A percentile compares a stretch with the other conserved stretches of the same genome.
phyloP scores from a whole-genome alignment of 371 early-diverging fungal genomes.

The Gilbertella persicaria region DNA sequence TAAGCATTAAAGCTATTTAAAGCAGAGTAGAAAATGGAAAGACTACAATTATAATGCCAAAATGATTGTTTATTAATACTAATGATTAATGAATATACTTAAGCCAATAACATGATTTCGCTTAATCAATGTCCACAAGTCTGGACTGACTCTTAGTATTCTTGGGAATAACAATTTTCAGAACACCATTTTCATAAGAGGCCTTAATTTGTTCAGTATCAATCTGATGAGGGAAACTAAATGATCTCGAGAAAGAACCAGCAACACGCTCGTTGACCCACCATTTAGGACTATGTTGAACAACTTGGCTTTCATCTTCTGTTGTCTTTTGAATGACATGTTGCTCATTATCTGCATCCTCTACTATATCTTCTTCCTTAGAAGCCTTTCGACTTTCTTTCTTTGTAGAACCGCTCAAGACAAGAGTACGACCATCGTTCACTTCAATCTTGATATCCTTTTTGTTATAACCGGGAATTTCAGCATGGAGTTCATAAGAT shows the following conservation, averaged over 20 bases:
- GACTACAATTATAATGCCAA: no score
- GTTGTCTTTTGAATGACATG: not conserved
- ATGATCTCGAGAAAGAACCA: slow-evolving; percentile 36
- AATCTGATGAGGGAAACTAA: slow-evolving; percentile 35
- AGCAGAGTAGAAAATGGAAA: no score
- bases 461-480: slow-evolving; percentile 28
- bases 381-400: not conserved
- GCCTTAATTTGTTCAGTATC: slow-evolving; percentile 38
- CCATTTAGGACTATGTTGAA: slow-evolving; percentile 16
- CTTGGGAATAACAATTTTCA: slow-evolving; percentile 40
- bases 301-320: not conserved
- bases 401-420: slow-evolving; percentile 21
- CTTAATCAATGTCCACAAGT: slow-evolving; percentile 28
- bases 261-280: slow-evolving; percentile 43
- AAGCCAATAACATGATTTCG: no score
- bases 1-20: no score
- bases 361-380: not conserved
- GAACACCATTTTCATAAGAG: slow-evolving; percentile 37
- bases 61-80: no score
- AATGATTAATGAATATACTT: no score
- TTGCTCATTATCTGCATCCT: not conserved
- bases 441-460: slow-evolving; percentile 26
- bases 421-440: slow-evolving; percentile 19
- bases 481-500: slow-evolving; percentile 24
- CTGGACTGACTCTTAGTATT: slow-evolving; percentile 10